Percentiles rank a stretch among this genome's conserved stretches.
phyloP scores from a whole-genome alignment of 208 protist species.

The Acanthamoeba rhysodes region DNA sequence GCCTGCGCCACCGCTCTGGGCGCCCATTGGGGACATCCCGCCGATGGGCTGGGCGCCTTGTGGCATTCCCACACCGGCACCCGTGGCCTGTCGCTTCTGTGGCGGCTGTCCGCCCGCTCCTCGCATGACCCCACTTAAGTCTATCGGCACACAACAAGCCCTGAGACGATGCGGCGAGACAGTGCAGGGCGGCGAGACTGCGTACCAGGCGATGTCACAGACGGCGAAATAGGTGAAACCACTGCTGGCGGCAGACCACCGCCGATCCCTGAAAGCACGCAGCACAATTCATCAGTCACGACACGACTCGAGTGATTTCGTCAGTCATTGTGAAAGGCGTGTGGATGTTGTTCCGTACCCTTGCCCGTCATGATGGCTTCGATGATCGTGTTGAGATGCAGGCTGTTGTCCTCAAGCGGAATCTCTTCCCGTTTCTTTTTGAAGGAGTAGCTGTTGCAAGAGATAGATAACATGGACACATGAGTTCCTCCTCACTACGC shows the following conservation, averaged over 20 bases:
- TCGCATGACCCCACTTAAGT: neutral
- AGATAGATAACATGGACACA: neutral
- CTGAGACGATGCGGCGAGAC: neutral
- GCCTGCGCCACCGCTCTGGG: neutral
- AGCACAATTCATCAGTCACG: neutral
- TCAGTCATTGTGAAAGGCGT: neutral
- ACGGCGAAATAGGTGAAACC: neutral
- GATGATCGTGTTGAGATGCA: conserved; percentile 58
- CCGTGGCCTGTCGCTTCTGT: neutral
- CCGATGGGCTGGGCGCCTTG: neutral
- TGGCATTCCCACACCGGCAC: neutral
- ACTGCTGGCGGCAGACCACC: neutral
- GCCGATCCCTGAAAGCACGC: neutral
- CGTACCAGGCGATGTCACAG: neutral
- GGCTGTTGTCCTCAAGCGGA: conserved; percentile 12
- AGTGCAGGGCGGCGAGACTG: neutral
- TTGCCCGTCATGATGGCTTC: conserved; percentile 63
- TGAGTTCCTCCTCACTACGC: neutral
- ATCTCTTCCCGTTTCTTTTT: conserved; percentile 39
- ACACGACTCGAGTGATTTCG: neutral
- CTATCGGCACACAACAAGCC: neutral
- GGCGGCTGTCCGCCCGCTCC: neutral
- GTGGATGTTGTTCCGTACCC: neutral
- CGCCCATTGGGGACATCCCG: neutral
- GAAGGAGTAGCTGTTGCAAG: neutral